Evolutionary conservation across 1,284 basidiomycete genomes (phyloP), one percentile per base, ranked within the genome.

Genomic region (Tetrapyrgos nigripes): DNA sequence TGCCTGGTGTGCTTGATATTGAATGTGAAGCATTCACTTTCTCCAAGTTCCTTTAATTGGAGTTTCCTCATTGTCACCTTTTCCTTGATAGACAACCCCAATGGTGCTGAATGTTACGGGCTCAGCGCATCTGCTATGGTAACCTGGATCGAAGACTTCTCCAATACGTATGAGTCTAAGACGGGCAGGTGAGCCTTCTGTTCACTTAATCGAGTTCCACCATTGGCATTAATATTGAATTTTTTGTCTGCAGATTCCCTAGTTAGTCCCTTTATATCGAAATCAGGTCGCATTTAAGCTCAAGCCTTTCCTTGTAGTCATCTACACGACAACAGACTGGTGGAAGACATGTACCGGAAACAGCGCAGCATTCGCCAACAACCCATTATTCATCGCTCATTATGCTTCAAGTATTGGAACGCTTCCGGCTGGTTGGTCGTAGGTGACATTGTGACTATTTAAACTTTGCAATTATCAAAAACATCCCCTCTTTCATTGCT

Each of bases 271-370:
- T 44, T 17, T n/a, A 19, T 24, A 23, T 23, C 11, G 29, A 17
- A 21, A 4, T 44, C 4, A 37, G 14, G 21, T n/a, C 8, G n/a
- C 13, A 21, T 55, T 9, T 6, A 26, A 4, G 5, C 5, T 48
- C 21, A 49, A 46, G 31, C 52, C 27, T 50, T 57, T 28, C 17
- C 37, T 2, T 53, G 2, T 67, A 76, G 83, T 84, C 47, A 87
- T 90, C 55, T 90, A 89, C 66, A 84, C 82, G 27, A 86, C 81
- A 1, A 84, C 85, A 1, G 78, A 83, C 64, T 90, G 87, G 88
- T 91, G 87, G 88, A 83, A 65, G 31, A 79, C 79, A 19, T 91
- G 88, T 71, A 88, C 87, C 2, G 83, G 84, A 8, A 83, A 85
- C 69, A 83, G 78, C 58, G 73, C 76, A 28, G 69, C 74, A 27